Conservation (phyloP, 495 filamentous ascomycete genomes). For the Xylaria telfairii region DNA sequence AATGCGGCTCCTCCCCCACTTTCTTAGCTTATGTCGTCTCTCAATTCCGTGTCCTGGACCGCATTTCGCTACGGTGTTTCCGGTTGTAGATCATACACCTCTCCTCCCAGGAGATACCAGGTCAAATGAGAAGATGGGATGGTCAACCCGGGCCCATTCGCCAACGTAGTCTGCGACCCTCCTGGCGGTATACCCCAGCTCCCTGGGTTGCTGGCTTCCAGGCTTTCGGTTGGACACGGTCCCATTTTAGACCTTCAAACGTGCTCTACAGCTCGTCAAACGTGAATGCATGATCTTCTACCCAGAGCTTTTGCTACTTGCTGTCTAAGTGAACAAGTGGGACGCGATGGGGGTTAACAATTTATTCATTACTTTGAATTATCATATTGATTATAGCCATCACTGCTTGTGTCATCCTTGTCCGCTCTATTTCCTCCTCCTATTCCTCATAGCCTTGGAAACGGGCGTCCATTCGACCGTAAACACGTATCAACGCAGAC, state of each 20-base stretch:
- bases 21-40: slow-evolving; percentile 17
- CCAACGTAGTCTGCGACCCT: slow-evolving; percentile 12
- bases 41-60: slow-evolving; percentile 13
- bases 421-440: slow-evolving; percentile 16
- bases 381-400: slow-evolving; percentile 35
- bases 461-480: slow-evolving; percentile 31
- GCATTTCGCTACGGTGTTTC: slow-evolving; percentile 31
- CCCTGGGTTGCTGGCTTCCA: slow-evolving; percentile 15
- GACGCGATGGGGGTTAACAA: background rate
- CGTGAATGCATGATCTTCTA: slow-evolving; percentile 27
- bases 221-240: background rate
- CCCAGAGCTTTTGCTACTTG: slow-evolving; percentile 5
- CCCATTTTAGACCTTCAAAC: slow-evolving; percentile 11
- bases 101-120: slow-evolving; percentile 28
- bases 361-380: slow-evolving; percentile 7
- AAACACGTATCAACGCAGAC: slow-evolving; percentile 24
- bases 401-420: slow-evolving; percentile 28
- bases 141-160: slow-evolving; percentile 18
- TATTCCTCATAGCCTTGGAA: slow-evolving; percentile 29
- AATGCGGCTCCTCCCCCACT: slow-evolving; percentile 19
- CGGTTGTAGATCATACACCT: slow-evolving; percentile 40
- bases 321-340: slow-evolving; percentile 23
- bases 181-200: slow-evolving; percentile 17
- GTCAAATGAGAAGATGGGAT: slow-evolving; percentile 31
- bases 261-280: slow-evolving; percentile 24